Conservation (phyloP, 352 stramenopile genomes). For the Elongisporangium undulatum region DNA sequence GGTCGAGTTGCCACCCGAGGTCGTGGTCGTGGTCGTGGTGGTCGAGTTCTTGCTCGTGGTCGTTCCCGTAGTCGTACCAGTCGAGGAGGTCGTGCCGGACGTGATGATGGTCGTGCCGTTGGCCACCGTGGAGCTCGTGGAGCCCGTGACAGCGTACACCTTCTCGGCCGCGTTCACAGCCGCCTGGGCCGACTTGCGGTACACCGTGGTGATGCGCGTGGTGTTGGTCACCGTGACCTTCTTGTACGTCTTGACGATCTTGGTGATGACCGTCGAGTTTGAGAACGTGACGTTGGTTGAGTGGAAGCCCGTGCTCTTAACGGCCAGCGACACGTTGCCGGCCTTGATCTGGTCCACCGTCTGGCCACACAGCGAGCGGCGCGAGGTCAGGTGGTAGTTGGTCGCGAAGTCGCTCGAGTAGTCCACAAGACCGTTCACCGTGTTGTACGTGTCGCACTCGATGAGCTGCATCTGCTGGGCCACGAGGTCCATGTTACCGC, state of each 20-base stretch:
- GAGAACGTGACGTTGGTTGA: constrained; percentile 39
- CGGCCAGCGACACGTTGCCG: constrained; percentile 39
- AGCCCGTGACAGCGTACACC: constrained; percentile 22
- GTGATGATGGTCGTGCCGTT: constrained; percentile 19
- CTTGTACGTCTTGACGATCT: constrained; percentile 32
- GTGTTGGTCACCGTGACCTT: constrained; percentile 13
- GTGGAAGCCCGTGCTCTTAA: constrained; percentile 36
- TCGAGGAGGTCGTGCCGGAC: constrained; percentile 23
- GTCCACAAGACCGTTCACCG: constrained; percentile 41
- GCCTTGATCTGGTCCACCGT: constrained; percentile 41
- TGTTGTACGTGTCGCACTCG: constrained; percentile 57
- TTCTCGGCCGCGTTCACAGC: constrained; percentile 20
- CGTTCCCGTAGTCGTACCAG: constrained; percentile 15
- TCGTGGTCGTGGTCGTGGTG: constrained; percentile 16
- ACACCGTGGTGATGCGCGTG: constrained; percentile 30
- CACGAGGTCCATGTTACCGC: constrained; percentile 57
- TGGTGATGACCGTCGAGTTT: constrained; percentile 33
- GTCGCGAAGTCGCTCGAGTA: constrained; percentile 43
- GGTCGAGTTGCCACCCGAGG: constrained; percentile 14
- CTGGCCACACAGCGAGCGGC: constrained; percentile 41
- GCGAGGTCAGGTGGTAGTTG: constrained; percentile 47
- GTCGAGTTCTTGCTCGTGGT: constrained; percentile 19
- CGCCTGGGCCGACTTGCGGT: constrained; percentile 25
- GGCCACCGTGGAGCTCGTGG: constrained; percentile 13
- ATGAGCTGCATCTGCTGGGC: constrained; percentile 56